phyloP scores from a whole-genome alignment of 192 early-diverging fungal species.

The Coemansia sp. region DNA sequence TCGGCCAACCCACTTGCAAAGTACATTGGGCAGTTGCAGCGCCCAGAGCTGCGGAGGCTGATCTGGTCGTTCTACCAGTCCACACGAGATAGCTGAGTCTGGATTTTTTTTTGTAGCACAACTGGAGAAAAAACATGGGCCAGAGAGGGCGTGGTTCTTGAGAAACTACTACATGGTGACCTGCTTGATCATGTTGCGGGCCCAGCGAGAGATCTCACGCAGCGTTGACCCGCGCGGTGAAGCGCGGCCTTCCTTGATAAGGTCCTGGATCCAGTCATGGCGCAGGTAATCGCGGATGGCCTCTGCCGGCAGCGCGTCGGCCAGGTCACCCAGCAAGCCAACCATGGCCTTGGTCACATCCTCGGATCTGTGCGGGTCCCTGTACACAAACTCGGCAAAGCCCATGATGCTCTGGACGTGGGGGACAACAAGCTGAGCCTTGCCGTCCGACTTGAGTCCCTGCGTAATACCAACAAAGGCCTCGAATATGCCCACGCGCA shows the following conservation, averaged over 20 bases:
- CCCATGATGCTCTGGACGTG: slow-evolving; percentile 68
- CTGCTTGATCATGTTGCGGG: slow-evolving; percentile 50
- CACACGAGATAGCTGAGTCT: not conserved
- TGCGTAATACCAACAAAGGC: slow-evolving; percentile 96
- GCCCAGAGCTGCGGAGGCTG: slow-evolving; percentile 36
- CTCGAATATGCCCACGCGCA: slow-evolving; percentile 87
- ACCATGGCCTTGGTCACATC: slow-evolving; percentile 67
- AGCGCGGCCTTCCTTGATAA: slow-evolving; percentile 75
- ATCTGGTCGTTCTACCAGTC: slow-evolving; percentile 32
- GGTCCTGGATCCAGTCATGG: slow-evolving; percentile 66
- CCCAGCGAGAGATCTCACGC: slow-evolving; percentile 41
- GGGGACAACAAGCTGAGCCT: slow-evolving; percentile 55
- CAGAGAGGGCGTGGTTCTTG: not conserved
- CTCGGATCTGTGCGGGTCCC: slow-evolving; percentile 60
- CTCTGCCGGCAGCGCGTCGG: slow-evolving; percentile 78
- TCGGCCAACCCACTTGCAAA: slow-evolving; percentile 33
- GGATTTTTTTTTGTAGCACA: not conserved
- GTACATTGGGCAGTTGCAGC: slow-evolving; percentile 22
- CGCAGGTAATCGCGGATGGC: slow-evolving; percentile 59
- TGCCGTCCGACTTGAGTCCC: slow-evolving; percentile 74
- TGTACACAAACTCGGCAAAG: slow-evolving; percentile 67
- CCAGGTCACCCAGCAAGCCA: slow-evolving; percentile 92
- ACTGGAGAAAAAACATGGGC: not conserved
- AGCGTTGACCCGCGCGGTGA: slow-evolving; percentile 40
- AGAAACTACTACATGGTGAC: slow-evolving; percentile 11